Evolutionary conservation across 192 early-diverging fungal genomes (phyloP).

Genomic region (Umbelopsis isabellina): DNA sequence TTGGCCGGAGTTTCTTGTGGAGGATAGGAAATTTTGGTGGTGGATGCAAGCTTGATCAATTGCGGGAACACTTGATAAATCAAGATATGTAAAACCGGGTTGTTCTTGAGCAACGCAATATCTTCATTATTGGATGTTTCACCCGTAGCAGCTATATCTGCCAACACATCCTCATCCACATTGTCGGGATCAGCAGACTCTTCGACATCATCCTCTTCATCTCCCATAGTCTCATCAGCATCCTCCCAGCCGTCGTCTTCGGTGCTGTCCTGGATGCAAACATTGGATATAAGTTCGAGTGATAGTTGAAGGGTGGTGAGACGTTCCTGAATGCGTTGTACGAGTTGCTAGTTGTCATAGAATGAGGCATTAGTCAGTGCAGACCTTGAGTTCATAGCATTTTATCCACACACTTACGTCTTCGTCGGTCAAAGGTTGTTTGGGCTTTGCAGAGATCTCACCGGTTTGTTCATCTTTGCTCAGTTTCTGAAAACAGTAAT

Average conservation of each 20-base stretch:
- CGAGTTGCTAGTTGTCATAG: conserved; percentile 27
- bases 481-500: conserved; percentile 29
- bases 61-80: conserved; percentile 52
- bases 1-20: conserved; percentile 38
- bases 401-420: conserved; percentile 24
- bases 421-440: conserved; percentile 36
- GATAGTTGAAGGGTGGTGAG: conserved; percentile 69
- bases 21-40: conserved; percentile 54
- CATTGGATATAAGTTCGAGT: conserved; percentile 83
- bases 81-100: conserved; percentile 51
- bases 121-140: conserved; percentile 34
- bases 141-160: conserved; percentile 29
- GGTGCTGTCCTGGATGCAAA: conserved; percentile 70
- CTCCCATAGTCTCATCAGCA: conserved; percentile 45
- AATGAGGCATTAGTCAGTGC: not conserved
- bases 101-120: conserved; percentile 31
- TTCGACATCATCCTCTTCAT: conserved; percentile 51
- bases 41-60: conserved; percentile 49
- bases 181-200: conserved; percentile 34
- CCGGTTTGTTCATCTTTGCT: conserved; percentile 39
- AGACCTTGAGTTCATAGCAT: not conserved
- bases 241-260: conserved; percentile 53
- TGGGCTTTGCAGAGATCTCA: conserved; percentile 41
- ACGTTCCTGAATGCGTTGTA: conserved; percentile 53
- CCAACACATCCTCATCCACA: conserved; percentile 43